Conservation (phyloP, 2,329 filamentous ascomycete genomes). For the Pyrenochaeta sp. region DNA sequence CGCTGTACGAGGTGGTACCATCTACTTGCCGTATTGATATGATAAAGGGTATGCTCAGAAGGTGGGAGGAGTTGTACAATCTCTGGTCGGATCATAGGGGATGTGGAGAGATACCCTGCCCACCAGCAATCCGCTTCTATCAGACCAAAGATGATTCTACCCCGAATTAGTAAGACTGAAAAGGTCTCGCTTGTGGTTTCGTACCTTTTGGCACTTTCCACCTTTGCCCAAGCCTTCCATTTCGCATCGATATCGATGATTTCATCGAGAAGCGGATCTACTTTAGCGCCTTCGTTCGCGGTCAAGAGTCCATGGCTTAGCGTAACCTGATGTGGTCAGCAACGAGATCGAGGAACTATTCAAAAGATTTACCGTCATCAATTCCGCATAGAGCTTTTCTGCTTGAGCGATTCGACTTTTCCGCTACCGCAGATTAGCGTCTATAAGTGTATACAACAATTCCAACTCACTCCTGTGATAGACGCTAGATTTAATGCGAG, state of each 20-base stretch:
- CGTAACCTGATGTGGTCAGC: constrained; percentile 48
- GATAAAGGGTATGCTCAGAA: constrained; percentile 56
- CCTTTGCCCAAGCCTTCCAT: constrained; percentile 63
- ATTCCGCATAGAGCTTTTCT: constrained; percentile 61
- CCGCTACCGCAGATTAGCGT: constrained; percentile 32
- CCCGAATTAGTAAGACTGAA: constrained; percentile 10
- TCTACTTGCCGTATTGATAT: constrained; percentile 48
- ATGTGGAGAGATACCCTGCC: constrained; percentile 57
- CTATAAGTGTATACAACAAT: neutral
- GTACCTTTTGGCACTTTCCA: constrained; percentile 60
- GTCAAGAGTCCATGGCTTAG: constrained; percentile 62
- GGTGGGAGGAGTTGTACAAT: constrained; percentile 57
- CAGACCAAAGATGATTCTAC: constrained; percentile 56
- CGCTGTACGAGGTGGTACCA: constrained; percentile 44
- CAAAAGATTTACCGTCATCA: constrained; percentile 52
- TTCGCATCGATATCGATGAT: constrained; percentile 55
- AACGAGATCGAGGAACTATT: neutral
- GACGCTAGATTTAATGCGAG: constrained; percentile 60
- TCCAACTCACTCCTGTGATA: constrained; percentile 54
- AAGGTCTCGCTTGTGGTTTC: neutral
- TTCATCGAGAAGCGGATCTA: constrained; percentile 54
- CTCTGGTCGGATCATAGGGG: constrained; percentile 57
- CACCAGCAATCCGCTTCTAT: constrained; percentile 59
- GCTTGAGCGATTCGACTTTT: constrained; percentile 57
- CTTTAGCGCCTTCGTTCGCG: constrained; percentile 50